These are phyloP conservation scores for Adansonia madagascariensis DNA, from an alignment of 441 rosid species.

Conservation along the genomic window DNA sequence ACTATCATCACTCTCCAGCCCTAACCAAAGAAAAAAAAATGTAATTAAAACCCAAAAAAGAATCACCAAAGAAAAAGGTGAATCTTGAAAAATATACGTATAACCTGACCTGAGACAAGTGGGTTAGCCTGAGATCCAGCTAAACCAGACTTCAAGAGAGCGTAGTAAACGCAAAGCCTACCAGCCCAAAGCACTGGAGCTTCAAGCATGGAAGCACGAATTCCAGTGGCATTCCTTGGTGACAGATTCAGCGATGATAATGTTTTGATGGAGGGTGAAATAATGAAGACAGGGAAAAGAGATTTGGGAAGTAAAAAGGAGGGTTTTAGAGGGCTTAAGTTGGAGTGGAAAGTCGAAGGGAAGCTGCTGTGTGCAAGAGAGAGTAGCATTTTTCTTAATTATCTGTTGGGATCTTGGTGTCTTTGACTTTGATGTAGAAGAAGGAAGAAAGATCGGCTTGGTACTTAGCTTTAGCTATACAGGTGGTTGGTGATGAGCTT, in stretches of 20 bases:
- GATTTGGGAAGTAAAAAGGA: constrained; percentile 44
- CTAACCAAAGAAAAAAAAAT: constrained; percentile 34
- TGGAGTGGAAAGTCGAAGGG: constrained; percentile 28
- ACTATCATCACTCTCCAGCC: constrained; percentile 47
- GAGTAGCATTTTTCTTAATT: constrained; percentile 45
- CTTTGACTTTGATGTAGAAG: background rate
- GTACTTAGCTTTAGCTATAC: too few relatives aligned
- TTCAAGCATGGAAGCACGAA: constrained; percentile 68
- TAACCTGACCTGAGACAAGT: constrained; percentile 61
- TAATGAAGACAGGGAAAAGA: constrained; percentile 37
- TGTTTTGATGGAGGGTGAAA: constrained; percentile 30
- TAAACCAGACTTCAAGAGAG: constrained; percentile 71
- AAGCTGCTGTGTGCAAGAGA: constrained; percentile 46
- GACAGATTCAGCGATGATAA: constrained; percentile 23
- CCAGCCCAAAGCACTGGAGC: constrained; percentile 81
- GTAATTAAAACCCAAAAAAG: background rate
- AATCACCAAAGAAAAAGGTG: background rate
- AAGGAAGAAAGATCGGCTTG: background rate
- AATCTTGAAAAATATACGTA: background rate
- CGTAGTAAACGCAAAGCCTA: constrained; percentile 74
- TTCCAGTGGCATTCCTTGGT: constrained; percentile 21
- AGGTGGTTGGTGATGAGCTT: too few relatives aligned
- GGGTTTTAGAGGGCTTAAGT: constrained; percentile 29
- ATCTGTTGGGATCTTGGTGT: background rate
- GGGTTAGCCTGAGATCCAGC: constrained; percentile 86